Conservation (phyloP, 2,329 filamentous ascomycete species). For the Colletotrichum chlorophyti region DNA sequence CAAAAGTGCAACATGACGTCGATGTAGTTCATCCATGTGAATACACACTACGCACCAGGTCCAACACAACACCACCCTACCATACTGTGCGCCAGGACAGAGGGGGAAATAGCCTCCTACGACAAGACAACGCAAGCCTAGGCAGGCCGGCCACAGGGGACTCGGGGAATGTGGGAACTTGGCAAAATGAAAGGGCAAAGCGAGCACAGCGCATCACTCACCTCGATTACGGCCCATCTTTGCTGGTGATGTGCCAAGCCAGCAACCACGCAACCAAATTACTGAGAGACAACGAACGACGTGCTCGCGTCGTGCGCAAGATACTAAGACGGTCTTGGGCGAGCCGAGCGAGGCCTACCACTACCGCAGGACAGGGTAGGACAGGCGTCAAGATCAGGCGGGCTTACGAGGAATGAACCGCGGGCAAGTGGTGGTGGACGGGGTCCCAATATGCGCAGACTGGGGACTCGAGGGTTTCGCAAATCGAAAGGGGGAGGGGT, state of each 20-base stretch:
- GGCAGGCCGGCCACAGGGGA: not conserved
- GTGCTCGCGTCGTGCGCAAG: constrained; percentile 7
- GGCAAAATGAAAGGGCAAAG: not conserved
- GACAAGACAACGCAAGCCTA: constrained; percentile 4
- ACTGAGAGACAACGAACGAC: constrained; percentile 23
- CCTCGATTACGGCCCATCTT: constrained; percentile 29
- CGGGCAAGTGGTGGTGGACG: constrained; percentile 15
- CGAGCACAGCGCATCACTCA: constrained; percentile 23
- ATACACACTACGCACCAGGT: too few species aligned
- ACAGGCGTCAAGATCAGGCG: not conserved
- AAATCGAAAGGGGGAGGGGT: not conserved
- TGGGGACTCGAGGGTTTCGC: constrained; percentile 1
- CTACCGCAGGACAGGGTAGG: constrained; percentile 4
- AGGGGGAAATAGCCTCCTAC: constrained; percentile 6
- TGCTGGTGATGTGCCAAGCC: constrained; percentile 17
- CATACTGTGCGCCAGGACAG: constrained; percentile 4
- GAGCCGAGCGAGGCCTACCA: too few species aligned
- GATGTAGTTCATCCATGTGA: too few species aligned
- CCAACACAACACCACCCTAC: too few species aligned
- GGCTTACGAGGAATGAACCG: constrained; percentile 17
- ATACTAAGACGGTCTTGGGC: constrained; percentile 23
- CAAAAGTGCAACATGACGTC: too few species aligned
- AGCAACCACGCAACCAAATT: constrained; percentile 28
- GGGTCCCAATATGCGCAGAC: constrained; percentile 20
- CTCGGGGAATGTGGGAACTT: constrained; percentile 7